These are phyloP conservation scores for Rubroboletus pulcherrimus DNA, from an alignment of 768 basidiomycete species.

Conservation along the genomic window DNA sequence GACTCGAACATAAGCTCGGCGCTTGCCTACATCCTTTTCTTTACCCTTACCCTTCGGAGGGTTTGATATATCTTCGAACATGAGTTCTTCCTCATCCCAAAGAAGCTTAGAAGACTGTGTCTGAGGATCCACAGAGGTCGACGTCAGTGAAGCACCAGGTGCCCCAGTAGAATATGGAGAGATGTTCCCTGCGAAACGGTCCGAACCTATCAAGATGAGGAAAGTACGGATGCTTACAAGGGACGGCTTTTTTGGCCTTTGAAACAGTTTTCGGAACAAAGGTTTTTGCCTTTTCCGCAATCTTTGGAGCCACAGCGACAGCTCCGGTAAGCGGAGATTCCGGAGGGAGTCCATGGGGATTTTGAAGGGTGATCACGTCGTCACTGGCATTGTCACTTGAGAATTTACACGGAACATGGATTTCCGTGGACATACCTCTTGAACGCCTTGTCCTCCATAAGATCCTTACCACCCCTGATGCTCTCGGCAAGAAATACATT, in stretches of 20 bases:
- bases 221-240: conserved; percentile 48
- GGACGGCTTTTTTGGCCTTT: conserved; percentile 50
- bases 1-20: conserved; percentile 93
- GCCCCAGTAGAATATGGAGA: conserved; percentile 90
- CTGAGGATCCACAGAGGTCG: conserved; percentile 83
- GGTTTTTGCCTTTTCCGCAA: conserved; percentile 30
- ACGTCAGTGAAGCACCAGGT: conserved; percentile 90
- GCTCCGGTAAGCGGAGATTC: conserved; percentile 42
- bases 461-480: conserved; percentile 77
- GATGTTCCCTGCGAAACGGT: conserved; percentile 61
- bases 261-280: conserved; percentile 32
- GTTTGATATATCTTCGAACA: conserved; percentile 92
- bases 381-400: conserved; percentile 41
- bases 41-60: conserved; percentile 83
- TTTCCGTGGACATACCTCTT: conserved; percentile 57
- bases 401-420: neutral
- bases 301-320: conserved; percentile 29
- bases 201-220: neutral
- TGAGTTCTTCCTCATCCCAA: conserved; percentile 99
- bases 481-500: conserved; percentile 95
- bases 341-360: conserved; percentile 74
- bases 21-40: conserved; percentile 88
- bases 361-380: conserved; percentile 93
- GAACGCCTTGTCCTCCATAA: conserved; percentile 82
- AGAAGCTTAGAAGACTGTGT: conserved; percentile 66